These are phyloP conservation scores for Curvularia lunata DNA, from an alignment of 2,329 filamentous ascomycete genomes.

Conservation along the genomic window DNA sequence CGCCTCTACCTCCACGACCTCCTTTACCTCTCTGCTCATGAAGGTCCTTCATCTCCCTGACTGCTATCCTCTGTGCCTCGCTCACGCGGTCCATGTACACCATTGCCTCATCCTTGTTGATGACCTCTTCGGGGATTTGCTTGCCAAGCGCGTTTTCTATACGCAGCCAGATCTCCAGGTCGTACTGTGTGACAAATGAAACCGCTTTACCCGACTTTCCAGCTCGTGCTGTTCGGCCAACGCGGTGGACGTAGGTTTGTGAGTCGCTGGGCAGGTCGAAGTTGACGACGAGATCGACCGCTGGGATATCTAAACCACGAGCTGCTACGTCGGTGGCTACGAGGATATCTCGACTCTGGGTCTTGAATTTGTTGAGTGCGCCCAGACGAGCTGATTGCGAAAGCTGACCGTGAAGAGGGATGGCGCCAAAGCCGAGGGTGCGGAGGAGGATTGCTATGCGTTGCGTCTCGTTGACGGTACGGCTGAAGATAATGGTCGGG, in stretches of 20 bases:
- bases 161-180: constrained; percentile 77
- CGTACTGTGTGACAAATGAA: constrained; percentile 84
- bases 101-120: constrained; percentile 84
- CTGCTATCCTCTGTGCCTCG: constrained; percentile 81
- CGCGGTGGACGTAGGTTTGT: constrained; percentile 90
- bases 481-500: constrained; percentile 85
- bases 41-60: constrained; percentile 80
- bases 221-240: constrained; percentile 85
- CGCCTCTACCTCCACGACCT: constrained; percentile 52
- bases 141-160: constrained; percentile 85
- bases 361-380: constrained; percentile 87
- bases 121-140: constrained; percentile 72
- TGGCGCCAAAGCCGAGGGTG: constrained; percentile 84
- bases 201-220: constrained; percentile 84
- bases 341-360: constrained; percentile 80
- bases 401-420: constrained; percentile 91
- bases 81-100: constrained; percentile 77
- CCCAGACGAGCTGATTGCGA: constrained; percentile 86
- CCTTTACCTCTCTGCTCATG: constrained; percentile 70
- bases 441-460: constrained; percentile 83
- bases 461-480: constrained; percentile 91
- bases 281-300: constrained; percentile 87
- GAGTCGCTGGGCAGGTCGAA: constrained; percentile 82
- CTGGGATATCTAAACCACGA: constrained; percentile 88
- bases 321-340: constrained; percentile 95